Base-by-base conservation (phyloP, 768 basidiomycete species). In the Collybiopsis luxurians region DNA sequence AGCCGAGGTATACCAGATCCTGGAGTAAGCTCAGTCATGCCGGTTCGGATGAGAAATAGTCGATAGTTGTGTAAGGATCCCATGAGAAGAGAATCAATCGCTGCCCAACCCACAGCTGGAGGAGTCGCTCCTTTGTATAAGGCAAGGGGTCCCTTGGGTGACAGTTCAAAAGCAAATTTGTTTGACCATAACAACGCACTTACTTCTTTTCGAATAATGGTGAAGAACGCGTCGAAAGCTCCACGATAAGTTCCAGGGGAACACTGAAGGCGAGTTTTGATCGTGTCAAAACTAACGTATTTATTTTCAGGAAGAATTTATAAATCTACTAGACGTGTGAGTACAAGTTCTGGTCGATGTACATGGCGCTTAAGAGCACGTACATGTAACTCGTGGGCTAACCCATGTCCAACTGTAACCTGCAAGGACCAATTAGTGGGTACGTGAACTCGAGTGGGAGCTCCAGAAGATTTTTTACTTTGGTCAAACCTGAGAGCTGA, bases 61-160 rank as follows among this genome's bases (percentile, higher is more conserved):
- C 89, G 82, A 67, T 89, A 90, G 64, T 87, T 87, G 67, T 89
- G 86, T 31, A 89, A 69, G 15, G 85, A 86, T 27, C 87, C 87
- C 56, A 87, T 74, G 19, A 88, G 76, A 26, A 89, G 73, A 19
- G 87, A 85, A 65, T 90, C 89, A 55, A 86, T 85, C 42, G 83
- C 80, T 15, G 85, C 82, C 88, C 87, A 89, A 12, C 86, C 87
- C 3, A 89, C 75, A 15, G 85, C 84, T 5, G 87, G 88, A 19
- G 87, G 85, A 2, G 86, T 85, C 10, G 84, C 86, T 7, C 87
- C 87, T 70, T 87, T 89, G 75, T 89, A 90, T 31, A 90, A 72
- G 2, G 86, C 87, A 49, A 84, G 67, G 17, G 83, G 61, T 24
- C 85, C 85, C 82, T 87, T 51, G 17, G 30, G 62, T 3, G 47